phyloP scores from a whole-genome alignment of 306 rosid genomes.

The Castanospermum australe region DNA sequence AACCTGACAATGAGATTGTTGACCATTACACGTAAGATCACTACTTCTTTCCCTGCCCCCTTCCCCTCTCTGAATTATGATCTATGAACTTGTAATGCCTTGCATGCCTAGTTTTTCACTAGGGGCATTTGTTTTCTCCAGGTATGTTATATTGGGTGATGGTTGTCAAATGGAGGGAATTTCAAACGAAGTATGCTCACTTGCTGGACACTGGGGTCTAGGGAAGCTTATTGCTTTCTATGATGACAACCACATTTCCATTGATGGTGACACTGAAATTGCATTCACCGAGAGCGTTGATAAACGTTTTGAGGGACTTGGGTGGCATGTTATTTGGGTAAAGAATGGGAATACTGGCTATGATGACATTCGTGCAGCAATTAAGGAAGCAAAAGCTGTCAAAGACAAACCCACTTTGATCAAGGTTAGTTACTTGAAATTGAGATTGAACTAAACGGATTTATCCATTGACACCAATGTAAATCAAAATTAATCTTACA shows the following conservation, averaged over 20 bases:
- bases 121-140: slow-evolving; percentile 22
- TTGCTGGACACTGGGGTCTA: slow-evolving; percentile 99
- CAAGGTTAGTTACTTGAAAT: slow-evolving; percentile 58
- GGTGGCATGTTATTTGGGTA: slow-evolving; percentile 98
- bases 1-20: slow-evolving; percentile 84
- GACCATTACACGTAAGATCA: slow-evolving; percentile 92
- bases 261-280: slow-evolving; percentile 94
- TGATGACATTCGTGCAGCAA: slow-evolving; percentile 97
- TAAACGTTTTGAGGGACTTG: slow-evolving; percentile 92
- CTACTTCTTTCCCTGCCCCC: slow-evolving; percentile 1
- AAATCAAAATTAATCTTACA: too few relatives aligned
- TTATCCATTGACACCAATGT: too few relatives aligned
- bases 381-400: slow-evolving; percentile 94
- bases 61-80: neutral
- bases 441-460: slow-evolving; percentile 18
- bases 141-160: slow-evolving; percentile 88
- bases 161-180: slow-evolving; percentile 99
- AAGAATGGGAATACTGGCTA: slow-evolving; percentile 98
- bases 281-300: slow-evolving; percentile 93
- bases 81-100: neutral
- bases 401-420: slow-evolving; percentile 95
- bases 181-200: slow-evolving; percentile 84
- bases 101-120: slow-evolving; percentile 11
- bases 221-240: slow-evolving; percentile 94
- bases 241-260: slow-evolving; percentile 98